Evolutionary conservation across 345 rosid species (phyloP).

Genomic region (Acer saccharum): DNA sequence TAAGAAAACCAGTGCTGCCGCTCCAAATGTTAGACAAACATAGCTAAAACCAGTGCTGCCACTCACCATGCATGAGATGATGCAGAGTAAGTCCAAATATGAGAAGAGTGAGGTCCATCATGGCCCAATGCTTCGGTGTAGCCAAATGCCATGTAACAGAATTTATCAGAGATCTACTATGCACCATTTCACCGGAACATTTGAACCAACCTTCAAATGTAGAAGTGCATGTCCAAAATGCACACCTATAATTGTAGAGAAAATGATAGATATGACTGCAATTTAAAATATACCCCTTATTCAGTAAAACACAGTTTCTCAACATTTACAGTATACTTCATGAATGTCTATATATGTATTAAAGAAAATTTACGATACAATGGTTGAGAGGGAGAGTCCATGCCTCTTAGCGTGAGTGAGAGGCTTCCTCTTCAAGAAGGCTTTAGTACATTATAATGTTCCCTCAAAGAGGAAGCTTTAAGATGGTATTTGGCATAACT

Average conservation of each 20-base stretch:
- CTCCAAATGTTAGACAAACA: conserved; percentile 79
- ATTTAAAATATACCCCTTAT: conserved; percentile 6
- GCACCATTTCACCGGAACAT: background rate
- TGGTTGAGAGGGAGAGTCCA: background rate
- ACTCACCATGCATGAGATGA: conserved; percentile 77
- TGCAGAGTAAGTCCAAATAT: conserved; percentile 64
- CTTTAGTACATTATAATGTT: background rate
- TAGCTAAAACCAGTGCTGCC: conserved; percentile 65
- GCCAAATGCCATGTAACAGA: conserved; percentile 55
- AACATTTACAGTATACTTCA: background rate
- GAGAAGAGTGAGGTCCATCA: conserved; percentile 58
- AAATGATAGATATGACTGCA: conserved; percentile 79
- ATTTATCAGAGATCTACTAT: conserved; percentile 9
- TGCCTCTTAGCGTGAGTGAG: background rate
- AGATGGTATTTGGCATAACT: background rate
- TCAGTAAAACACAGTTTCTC: background rate
- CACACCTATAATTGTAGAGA: conserved; percentile 76
- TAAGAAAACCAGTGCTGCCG: conserved; percentile 76
- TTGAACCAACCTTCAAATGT: conserved; percentile 57
- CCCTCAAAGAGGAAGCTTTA: background rate
- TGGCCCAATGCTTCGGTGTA: conserved; percentile 77
- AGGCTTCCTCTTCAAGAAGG: background rate
- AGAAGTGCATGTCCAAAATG: conserved; percentile 85
- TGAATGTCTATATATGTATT: too few relatives aligned
- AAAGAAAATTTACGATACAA: background rate